Percentiles rank a stretch among this genome's conserved stretches.
Conservation (phyloP, 1,284 basidiomycete genomes). For the Clitocybe nebularis region DNA sequence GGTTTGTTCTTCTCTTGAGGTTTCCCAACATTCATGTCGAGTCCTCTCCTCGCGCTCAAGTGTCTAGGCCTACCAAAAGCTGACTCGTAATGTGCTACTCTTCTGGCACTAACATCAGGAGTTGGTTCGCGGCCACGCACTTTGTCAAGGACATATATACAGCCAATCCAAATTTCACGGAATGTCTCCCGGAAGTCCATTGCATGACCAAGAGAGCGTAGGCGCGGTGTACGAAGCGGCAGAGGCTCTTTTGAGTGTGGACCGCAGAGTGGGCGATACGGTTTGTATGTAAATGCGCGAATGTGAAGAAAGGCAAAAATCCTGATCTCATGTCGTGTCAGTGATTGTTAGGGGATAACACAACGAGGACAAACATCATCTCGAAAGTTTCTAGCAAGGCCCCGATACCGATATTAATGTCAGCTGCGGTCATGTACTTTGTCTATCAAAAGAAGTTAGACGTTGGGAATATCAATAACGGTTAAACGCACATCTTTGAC, state of each 20-base stretch:
- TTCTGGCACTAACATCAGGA: constrained; percentile 44
- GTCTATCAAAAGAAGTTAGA: constrained; percentile 34
- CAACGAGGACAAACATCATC: constrained; percentile 63
- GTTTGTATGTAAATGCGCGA: constrained; percentile 70
- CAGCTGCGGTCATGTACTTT: constrained; percentile 66
- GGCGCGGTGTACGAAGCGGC: constrained; percentile 42
- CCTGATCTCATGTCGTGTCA: constrained; percentile 29
- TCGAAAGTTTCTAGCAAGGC: constrained; percentile 72
- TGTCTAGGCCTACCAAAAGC: constrained; percentile 43
- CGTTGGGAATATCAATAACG: not conserved
- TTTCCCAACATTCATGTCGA: constrained; percentile 10
- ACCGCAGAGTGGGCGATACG: constrained; percentile 40
- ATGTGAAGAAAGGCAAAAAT: constrained; percentile 71
- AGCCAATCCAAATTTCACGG: constrained; percentile 53
- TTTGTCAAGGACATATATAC: constrained; percentile 49
- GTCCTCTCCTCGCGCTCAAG: too few species aligned
- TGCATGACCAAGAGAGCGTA: constrained; percentile 55
- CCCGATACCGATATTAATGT: constrained; percentile 71
- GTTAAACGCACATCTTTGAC: constrained; percentile 4
- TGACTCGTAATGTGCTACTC: constrained; percentile 44
- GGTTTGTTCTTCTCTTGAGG: constrained; percentile 13
- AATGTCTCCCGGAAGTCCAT: constrained; percentile 68
- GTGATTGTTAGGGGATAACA: too few species aligned
- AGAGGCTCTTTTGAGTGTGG: constrained; percentile 25
- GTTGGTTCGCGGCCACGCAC: constrained; percentile 44